These are phyloP conservation scores for Echinosophora koreensis DNA, from an alignment of 306 rosid genomes.

Conservation along the genomic window DNA sequence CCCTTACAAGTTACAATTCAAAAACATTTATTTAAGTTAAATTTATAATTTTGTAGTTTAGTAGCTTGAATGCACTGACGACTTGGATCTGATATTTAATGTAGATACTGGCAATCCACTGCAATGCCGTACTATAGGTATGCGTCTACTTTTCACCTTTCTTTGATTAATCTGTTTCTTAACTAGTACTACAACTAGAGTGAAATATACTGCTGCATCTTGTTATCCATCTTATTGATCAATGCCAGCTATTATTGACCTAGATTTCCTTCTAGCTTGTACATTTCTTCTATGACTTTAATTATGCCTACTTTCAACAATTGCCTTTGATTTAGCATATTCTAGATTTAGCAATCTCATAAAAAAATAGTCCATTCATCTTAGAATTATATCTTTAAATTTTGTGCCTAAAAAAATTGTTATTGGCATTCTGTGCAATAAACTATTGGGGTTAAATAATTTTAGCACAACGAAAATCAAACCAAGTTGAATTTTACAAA, in stretches of 20 bases:
- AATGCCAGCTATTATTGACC: not conserved
- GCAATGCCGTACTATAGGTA: constrained; percentile 61
- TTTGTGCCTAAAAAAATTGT: too few relatives aligned
- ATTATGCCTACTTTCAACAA: not conserved
- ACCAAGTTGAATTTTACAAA: too few relatives aligned
- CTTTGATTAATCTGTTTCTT: not conserved
- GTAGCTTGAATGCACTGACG: not conserved
- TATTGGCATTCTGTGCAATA: too few relatives aligned
- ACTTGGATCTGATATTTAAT: constrained; percentile 33
- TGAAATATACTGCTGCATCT: not conserved
- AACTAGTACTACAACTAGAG: not conserved
- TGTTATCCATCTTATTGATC: not conserved
- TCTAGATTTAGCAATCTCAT: too few relatives aligned
- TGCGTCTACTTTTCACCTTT: constrained; percentile 6
- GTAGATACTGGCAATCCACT: constrained; percentile 61
- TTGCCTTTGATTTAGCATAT: too few relatives aligned
- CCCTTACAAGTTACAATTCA: not conserved
- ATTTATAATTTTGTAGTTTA: not conserved
- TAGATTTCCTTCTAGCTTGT: not conserved
- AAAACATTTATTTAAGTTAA: not conserved
- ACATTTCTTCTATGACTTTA: not conserved
- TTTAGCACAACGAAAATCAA: too few relatives aligned
- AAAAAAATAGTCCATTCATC: too few relatives aligned
- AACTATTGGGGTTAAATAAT: too few relatives aligned
- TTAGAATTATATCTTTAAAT: too few relatives aligned